Evolutionary conservation across 2,329 filamentous ascomycete species (phyloP).

Genomic region (Xylariaceae sp.): DNA sequence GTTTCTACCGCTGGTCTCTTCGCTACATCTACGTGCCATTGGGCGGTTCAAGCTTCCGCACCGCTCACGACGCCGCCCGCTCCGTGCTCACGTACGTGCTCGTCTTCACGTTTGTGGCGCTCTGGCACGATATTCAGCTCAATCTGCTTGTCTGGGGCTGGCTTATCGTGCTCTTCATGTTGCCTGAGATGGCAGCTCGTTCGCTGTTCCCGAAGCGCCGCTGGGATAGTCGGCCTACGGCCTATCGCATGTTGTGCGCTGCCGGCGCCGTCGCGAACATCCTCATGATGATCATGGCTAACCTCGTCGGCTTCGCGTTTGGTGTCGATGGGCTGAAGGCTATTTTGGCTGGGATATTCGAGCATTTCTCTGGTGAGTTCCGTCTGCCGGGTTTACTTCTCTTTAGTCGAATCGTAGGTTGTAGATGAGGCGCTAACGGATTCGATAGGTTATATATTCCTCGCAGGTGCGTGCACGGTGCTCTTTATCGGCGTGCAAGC

Average conservation of each 20-base stretch:
- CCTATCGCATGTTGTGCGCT: constrained; percentile 82
- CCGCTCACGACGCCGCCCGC: constrained; percentile 55
- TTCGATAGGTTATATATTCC: constrained; percentile 69
- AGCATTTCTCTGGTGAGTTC: constrained; percentile 70
- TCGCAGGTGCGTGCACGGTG: constrained; percentile 72
- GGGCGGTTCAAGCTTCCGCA: constrained; percentile 69
- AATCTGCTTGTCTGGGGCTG: constrained; percentile 94
- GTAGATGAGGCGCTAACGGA: not conserved
- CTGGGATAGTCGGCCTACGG: constrained; percentile 73
- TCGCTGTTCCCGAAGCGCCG: constrained; percentile 74
- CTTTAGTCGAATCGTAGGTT: not conserved
- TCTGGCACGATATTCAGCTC: constrained; percentile 98
- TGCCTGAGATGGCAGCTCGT: constrained; percentile 80
- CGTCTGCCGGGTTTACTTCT: not conserved
- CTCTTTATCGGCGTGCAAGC: constrained; percentile 87
- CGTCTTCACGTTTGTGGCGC: constrained; percentile 94
- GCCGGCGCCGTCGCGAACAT: constrained; percentile 83
- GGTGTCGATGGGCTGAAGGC: constrained; percentile 86
- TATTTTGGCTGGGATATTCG: constrained; percentile 76
- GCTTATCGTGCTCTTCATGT: constrained; percentile 91
- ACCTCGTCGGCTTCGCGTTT: constrained; percentile 92
- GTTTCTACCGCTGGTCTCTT: constrained; percentile 92
- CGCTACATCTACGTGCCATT: constrained; percentile 94
- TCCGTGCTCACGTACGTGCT: constrained; percentile 78
- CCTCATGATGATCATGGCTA: constrained; percentile 94